These are phyloP conservation scores for Leucogyrophana mollusca DNA, from an alignment of 768 basidiomycete genomes.

Conservation along the genomic window DNA sequence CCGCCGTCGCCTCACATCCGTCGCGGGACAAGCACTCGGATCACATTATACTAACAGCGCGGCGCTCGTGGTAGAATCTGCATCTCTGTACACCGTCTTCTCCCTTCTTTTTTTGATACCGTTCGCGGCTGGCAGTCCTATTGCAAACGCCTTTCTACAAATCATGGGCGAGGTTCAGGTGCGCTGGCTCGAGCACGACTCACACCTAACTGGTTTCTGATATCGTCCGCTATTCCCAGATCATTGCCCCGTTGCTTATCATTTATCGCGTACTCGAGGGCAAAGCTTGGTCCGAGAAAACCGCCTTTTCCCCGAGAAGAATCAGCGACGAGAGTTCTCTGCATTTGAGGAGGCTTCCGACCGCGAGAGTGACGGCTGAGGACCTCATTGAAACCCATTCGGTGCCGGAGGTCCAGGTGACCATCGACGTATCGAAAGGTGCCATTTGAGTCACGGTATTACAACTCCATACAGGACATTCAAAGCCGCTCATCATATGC, in stretches of 20 bases:
- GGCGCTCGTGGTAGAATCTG: constrained; percentile 42
- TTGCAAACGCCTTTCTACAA: constrained; percentile 37
- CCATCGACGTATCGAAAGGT: too few relatives aligned
- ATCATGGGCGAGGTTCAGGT: constrained; percentile 8
- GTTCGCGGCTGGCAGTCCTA: constrained; percentile 38
- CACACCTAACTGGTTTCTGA: too few relatives aligned
- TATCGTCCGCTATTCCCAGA: too few relatives aligned
- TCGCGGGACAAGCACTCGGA: constrained; percentile 32
- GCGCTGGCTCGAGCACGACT: background rate
- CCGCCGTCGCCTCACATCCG: constrained; percentile 20
- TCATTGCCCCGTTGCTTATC: constrained; percentile 28
- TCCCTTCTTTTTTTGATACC: constrained; percentile 41
- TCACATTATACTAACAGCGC: constrained; percentile 35
- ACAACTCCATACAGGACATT: too few relatives aligned
- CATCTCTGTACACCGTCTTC: constrained; percentile 41
- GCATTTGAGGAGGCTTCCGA: too few relatives aligned
- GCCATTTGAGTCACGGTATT: too few relatives aligned
- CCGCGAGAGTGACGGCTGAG: too few relatives aligned
- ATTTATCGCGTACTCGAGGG: constrained; percentile 28
- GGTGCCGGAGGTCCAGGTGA: too few relatives aligned
- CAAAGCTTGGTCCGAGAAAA: constrained; percentile 18
- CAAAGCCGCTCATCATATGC: too few relatives aligned
- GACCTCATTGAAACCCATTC: too few relatives aligned
- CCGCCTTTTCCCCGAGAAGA: too few relatives aligned
- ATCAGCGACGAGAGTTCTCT: too few relatives aligned